These are phyloP conservation scores for Lactarius evosmus DNA, from an alignment of 768 basidiomycete species.

Conservation along the genomic window DNA sequence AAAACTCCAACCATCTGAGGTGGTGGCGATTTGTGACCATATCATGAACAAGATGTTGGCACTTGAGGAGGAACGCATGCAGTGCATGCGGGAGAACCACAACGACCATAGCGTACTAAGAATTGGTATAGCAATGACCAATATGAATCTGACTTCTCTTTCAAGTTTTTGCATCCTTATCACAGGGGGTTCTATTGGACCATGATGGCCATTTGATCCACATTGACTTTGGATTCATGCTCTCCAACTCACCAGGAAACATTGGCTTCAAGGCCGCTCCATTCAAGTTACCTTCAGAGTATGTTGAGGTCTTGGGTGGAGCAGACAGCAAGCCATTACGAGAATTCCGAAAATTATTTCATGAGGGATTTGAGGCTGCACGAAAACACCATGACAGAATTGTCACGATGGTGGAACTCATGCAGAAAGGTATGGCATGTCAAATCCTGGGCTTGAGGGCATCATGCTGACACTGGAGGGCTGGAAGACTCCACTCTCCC, in stretches of 20 bases:
- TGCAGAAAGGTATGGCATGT: slow-evolving; percentile 84
- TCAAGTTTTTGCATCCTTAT: slow-evolving; percentile 92
- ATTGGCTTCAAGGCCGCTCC: slow-evolving; percentile 99
- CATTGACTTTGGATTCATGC: slow-evolving; percentile 98
- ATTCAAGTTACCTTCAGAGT: slow-evolving; percentile 93
- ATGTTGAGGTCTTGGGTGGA: slow-evolving; percentile 93
- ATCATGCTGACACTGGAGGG: slow-evolving; percentile 18
- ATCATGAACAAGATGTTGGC: slow-evolving; percentile 99
- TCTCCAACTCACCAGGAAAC: slow-evolving; percentile 95
- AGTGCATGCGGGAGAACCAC: slow-evolving; percentile 73
- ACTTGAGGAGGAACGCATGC: slow-evolving; percentile 95
- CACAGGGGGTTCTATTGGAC: slow-evolving; percentile 89
- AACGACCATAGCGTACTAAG: slow-evolving; percentile 68
- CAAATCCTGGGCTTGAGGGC: not conserved
- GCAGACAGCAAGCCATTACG: slow-evolving; percentile 67
- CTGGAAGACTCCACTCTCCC: slow-evolving; percentile 77
- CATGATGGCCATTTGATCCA: slow-evolving; percentile 93
- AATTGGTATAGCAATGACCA: slow-evolving; percentile 31
- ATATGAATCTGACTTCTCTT: slow-evolving; percentile 18
- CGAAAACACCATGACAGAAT: slow-evolving; percentile 96
- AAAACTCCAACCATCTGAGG: slow-evolving; percentile 78
- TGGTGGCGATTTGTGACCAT: slow-evolving; percentile 83
- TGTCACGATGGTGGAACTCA: slow-evolving; percentile 91
- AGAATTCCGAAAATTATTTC: slow-evolving; percentile 86
- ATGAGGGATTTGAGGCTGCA: slow-evolving; percentile 89